Evolutionary conservation across 805 yeast species (phyloP).

Genomic region (Candida qinlingensis): DNA sequence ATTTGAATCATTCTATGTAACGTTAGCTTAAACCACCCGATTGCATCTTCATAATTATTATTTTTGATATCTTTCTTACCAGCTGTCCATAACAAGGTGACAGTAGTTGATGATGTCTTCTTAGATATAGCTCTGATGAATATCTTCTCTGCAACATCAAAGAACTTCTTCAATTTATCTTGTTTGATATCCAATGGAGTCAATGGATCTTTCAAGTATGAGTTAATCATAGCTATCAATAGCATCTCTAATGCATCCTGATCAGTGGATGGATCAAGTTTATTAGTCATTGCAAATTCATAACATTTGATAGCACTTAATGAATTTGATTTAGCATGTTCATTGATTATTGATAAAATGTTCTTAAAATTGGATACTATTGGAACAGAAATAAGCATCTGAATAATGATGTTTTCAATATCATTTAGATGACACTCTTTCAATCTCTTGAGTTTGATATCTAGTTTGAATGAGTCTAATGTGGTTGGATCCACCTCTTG

Average conservation of each 20-base stretch:
- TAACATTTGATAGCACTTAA: constrained; percentile 28
- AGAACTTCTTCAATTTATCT: constrained; percentile 20
- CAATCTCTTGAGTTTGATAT: constrained; percentile 20
- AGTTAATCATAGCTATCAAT: constrained; percentile 26
- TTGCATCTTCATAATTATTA: constrained; percentile 17
- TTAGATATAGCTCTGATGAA: constrained; percentile 24
- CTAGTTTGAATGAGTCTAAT: constrained; percentile 28
- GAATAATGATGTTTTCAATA: constrained; percentile 30
- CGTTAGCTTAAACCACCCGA: constrained; percentile 25
- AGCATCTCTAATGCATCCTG: constrained; percentile 20
- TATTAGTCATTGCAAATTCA: constrained; percentile 31
- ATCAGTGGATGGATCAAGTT: constrained; percentile 23
- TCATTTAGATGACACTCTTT: constrained; percentile 9
- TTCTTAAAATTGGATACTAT: constrained; percentile 19
- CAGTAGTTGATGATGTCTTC: constrained; percentile 27
- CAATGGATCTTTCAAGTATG: constrained; percentile 24
- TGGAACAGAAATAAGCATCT: constrained; percentile 30
- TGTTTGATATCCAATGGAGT: constrained; percentile 20
- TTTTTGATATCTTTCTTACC: constrained; percentile 29
- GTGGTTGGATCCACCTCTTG: constrained; percentile 25
- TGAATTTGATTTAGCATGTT: constrained; percentile 23
- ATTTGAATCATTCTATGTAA: constrained; percentile 23
- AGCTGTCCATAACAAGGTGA: constrained; percentile 35
- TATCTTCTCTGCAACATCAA: constrained; percentile 25
- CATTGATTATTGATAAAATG: constrained; percentile 25